These are phyloP conservation scores for Maudiozyma turicensis DNA, from an alignment of 805 yeast genomes.

Conservation along the genomic window DNA sequence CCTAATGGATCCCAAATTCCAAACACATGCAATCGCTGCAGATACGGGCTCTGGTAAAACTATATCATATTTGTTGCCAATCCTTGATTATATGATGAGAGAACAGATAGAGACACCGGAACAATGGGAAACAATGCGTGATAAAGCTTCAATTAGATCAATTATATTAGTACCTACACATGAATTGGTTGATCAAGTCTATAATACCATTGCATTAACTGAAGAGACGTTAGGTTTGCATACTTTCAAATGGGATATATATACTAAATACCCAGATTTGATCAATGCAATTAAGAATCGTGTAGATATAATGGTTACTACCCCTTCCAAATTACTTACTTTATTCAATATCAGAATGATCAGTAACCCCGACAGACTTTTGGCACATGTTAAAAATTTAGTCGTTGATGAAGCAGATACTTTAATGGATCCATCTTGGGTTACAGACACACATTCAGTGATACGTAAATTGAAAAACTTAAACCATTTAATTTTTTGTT, in stretches of 20 bases:
- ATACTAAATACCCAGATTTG: constrained; percentile 45
- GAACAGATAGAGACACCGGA: constrained; percentile 36
- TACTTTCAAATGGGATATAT: constrained; percentile 53
- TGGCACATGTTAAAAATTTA: constrained; percentile 44
- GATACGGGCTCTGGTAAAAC: constrained; percentile 98
- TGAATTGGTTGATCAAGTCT: constrained; percentile 78
- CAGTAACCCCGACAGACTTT: constrained; percentile 31
- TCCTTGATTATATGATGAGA: constrained; percentile 58
- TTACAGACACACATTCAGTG: constrained; percentile 50
- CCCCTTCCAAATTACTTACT: constrained; percentile 61
- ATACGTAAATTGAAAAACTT: constrained; percentile 43
- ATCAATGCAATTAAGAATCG: constrained; percentile 39
- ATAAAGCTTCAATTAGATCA: constrained; percentile 46
- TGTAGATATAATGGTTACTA: constrained; percentile 73
- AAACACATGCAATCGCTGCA: constrained; percentile 76
- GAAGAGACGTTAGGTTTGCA: constrained; percentile 33
- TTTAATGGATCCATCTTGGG: constrained; percentile 71
- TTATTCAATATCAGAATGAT: constrained; percentile 30
- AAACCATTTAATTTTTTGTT: constrained; percentile 61
- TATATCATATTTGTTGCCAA: constrained; percentile 76
- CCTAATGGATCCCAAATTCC: constrained; percentile 34
- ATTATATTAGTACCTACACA: constrained; percentile 83
- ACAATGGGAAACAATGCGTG: constrained; percentile 27
- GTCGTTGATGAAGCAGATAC: constrained; percentile 95
- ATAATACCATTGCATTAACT: constrained; percentile 31